Evolutionary conservation across 352 stramenopile genomes (phyloP), one percentile per base, ranked within the genome.

Genomic region (Peronospora destructor): DNA sequence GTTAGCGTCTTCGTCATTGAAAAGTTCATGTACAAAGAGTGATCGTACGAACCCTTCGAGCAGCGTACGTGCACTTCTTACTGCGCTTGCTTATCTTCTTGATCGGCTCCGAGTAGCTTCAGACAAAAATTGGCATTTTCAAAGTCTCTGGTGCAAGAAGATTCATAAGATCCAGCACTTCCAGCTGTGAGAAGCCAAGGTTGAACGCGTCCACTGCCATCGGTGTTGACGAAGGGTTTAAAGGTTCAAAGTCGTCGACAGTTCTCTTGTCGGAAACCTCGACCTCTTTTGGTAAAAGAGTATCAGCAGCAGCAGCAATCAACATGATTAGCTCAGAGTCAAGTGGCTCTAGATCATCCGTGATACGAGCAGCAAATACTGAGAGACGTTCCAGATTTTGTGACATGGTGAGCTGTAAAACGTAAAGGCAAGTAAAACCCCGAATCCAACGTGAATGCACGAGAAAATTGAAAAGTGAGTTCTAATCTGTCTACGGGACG

Each of bases 1-100:
- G 45, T 59, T 30, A 53, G 38, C 35, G 7, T 35, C 14, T 43
- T 25, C 14, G 34, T 50, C 41, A 2, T 26, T 38, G 19, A 7
- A 28, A 14, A 14, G 16, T 14, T 13, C 6, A 17, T 44, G 29
- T 8, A 44, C 23, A 26, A 3, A 1, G 23, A 2, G 23, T n/a
- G 13, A 14, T 39, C 17, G 34, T 21, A 65, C 66, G 47, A 56
- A 75, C 66, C 38, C 70, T 68, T 50, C 72, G 65, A 45, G 72
- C 64, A 2, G 69, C 72, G 54, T 84, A 84, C 1, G 72, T 84
- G 67, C 72, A 84, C 44, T 84, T 84, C 40, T 78, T 79, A 36
- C 49, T 65, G 39, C 65, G 63, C 38, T 70, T 73, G 16, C 36
- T 40, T 16, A 58, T 28, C 40, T 76, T 74, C 50, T 60, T 66